Evolutionary conservation across 2,329 filamentous ascomycete species (phyloP).

Genomic region (Paecilomyces dactylethromorphus): DNA sequence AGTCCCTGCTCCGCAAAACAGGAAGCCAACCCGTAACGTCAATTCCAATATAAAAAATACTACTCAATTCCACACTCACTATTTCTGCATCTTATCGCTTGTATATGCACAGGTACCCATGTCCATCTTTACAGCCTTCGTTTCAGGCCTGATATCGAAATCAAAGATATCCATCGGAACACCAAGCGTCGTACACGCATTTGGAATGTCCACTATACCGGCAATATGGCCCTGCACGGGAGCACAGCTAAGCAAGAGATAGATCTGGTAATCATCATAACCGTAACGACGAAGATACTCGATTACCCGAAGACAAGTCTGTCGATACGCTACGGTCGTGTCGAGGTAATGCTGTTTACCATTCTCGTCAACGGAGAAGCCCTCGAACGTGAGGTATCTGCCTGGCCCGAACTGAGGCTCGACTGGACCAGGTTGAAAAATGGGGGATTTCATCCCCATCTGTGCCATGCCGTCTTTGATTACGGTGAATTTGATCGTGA

Average conservation of each 20-base stretch:
- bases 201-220: conserved; percentile 84
- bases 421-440: conserved; percentile 80
- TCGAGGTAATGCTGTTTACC: conserved; percentile 89
- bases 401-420: conserved; percentile 83
- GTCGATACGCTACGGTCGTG: conserved; percentile 76
- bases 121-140: conserved; percentile 55
- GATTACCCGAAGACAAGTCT: conserved; percentile 70
- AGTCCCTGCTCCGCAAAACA: too few species aligned
- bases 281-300: conserved; percentile 72
- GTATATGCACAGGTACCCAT: conserved; percentile 66
- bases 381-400: conserved; percentile 77
- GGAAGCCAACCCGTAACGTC: too few species aligned
- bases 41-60: not conserved
- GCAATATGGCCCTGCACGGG: conserved; percentile 84
- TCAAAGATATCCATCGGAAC: conserved; percentile 92
- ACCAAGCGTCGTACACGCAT: conserved; percentile 82
- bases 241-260: conserved; percentile 76
- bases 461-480: conserved; percentile 73
- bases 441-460: conserved; percentile 71
- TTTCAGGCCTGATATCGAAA: conserved; percentile 74
- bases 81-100: conserved; percentile 16
- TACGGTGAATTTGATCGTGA: conserved; percentile 84
- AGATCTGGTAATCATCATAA: conserved; percentile 70
- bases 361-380: conserved; percentile 80
- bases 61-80: not conserved